phyloP scores from a whole-genome alignment of 768 basidiomycete species.

The Naganishia kalamii region DNA sequence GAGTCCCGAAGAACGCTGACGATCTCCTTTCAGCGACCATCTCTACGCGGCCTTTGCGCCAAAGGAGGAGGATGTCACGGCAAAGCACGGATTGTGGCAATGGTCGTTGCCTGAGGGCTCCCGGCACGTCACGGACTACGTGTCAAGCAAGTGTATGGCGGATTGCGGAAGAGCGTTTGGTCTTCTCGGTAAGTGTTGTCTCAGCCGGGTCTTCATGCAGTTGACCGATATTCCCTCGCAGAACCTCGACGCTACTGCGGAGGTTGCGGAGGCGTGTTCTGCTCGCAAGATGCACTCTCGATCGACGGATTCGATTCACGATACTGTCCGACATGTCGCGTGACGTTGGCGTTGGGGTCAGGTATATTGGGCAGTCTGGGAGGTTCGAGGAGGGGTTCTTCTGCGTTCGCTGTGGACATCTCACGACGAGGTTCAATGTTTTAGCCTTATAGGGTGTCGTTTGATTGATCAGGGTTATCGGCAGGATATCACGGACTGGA shows the following conservation, averaged over 20 bases:
- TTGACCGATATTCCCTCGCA: slow-evolving; percentile 1
- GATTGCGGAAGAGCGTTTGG: slow-evolving; percentile 43
- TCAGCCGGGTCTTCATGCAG: background rate
- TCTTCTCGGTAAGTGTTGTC: slow-evolving; percentile 30
- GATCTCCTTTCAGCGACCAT: slow-evolving; percentile 33
- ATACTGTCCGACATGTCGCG: slow-evolving; percentile 40
- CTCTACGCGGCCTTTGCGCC: slow-evolving; percentile 39
- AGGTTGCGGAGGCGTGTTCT: slow-evolving; percentile 45
- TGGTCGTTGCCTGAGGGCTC: slow-evolving; percentile 46
- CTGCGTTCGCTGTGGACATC: slow-evolving; percentile 11
- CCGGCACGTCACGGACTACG: slow-evolving; percentile 38
- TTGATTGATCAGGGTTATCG: too few relatives aligned
- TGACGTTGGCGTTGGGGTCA: slow-evolving; percentile 33
- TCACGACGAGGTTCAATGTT: slow-evolving; percentile 11
- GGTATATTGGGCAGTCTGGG: slow-evolving; percentile 20
- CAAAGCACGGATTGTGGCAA: slow-evolving; percentile 37
- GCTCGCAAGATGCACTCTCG: slow-evolving; percentile 29
- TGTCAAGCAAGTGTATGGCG: slow-evolving; percentile 39
- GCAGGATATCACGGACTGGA: too few relatives aligned
- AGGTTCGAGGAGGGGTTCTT: slow-evolving; percentile 21
- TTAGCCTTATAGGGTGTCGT: background rate
- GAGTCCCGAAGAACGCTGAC: background rate
- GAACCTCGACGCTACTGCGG: slow-evolving; percentile 44
- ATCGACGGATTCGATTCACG: slow-evolving; percentile 26
- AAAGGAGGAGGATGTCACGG: slow-evolving; percentile 20